These are phyloP conservation scores for Cairneyella variabilis DNA, from an alignment of 495 filamentous ascomycete genomes.

Conservation along the genomic window DNA sequence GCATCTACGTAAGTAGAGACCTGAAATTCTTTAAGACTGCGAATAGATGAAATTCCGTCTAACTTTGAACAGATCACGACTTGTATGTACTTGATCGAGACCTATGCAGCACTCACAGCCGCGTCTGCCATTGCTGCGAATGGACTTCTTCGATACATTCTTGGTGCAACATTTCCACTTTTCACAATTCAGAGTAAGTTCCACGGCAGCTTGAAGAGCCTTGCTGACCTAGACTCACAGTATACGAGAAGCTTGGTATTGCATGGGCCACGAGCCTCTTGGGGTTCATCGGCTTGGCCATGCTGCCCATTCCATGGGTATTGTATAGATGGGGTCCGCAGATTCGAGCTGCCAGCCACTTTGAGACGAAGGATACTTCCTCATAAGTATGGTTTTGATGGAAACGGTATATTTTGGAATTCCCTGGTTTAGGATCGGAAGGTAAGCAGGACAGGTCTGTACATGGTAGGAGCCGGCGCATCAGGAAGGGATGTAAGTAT, in stretches of 20 bases:
- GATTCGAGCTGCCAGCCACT: neutral
- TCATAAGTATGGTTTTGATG: neutral
- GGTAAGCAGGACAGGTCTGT: too few species aligned
- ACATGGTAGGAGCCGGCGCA: too few species aligned
- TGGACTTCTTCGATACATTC: constrained; percentile 54
- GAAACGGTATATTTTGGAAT: too few species aligned
- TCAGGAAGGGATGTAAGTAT: too few species aligned
- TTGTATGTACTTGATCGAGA: constrained; percentile 50
- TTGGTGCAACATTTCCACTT: constrained; percentile 63
- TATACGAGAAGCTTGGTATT: constrained; percentile 35
- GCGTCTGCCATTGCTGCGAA: constrained; percentile 60
- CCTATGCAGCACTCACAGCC: constrained; percentile 50
- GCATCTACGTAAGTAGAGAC: constrained; percentile 46
- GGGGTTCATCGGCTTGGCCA: constrained; percentile 51
- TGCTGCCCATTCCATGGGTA: constrained; percentile 49
- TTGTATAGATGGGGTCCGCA: neutral
- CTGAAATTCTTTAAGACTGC: too few species aligned
- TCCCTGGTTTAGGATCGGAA: too few species aligned
- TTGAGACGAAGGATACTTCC: neutral
- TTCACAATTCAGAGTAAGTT: constrained; percentile 41
- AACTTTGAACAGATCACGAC: too few species aligned
- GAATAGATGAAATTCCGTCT: too few species aligned
- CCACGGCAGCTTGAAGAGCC: neutral
- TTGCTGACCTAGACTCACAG: constrained; percentile 19
- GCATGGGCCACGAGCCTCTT: constrained; percentile 56